Percentiles rank a stretch among this genome's conserved stretches.
Conservation (phyloP, 441 rosid species). For the Euphorbia celastroides region DNA sequence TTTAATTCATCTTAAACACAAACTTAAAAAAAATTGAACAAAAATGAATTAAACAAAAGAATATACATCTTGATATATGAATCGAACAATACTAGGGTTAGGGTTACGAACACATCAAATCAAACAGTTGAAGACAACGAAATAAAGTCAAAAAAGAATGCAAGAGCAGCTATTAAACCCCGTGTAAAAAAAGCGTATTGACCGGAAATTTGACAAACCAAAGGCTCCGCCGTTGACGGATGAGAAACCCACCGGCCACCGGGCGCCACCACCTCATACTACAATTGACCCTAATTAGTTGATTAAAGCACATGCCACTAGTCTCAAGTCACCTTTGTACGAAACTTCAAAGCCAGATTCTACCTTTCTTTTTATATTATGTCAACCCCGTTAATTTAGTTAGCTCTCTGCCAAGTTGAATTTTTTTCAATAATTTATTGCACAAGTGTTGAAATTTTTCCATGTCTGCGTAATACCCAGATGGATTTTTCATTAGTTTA, state of each 20-base stretch:
- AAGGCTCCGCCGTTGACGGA: conserved; percentile 7
- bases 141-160: conserved; percentile 22
- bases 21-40: no score
- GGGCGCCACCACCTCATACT: not conserved
- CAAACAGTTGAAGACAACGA: not conserved
- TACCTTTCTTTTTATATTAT: not conserved
- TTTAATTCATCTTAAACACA: no score
- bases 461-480: no score
- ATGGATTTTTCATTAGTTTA: no score
- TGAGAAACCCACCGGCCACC: no score
- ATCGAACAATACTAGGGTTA: no score
- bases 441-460: conserved; percentile 51
- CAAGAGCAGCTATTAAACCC: conserved; percentile 21
- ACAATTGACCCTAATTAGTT: not conserved
- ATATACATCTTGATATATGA: no score
- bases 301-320: conserved; percentile 25
- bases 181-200: conserved; percentile 36
- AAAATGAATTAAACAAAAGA: no score
- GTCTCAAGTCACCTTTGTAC: conserved; percentile 25
- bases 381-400: conserved; percentile 38
- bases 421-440: conserved; percentile 13
- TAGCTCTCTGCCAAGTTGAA: conserved; percentile 34
- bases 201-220: conserved; percentile 23
- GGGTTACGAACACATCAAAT: no score
- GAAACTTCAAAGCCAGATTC: conserved; percentile 54